Conservation (phyloP, 2,329 filamentous ascomycete genomes). For the Coniochaeta pulveracea region DNA sequence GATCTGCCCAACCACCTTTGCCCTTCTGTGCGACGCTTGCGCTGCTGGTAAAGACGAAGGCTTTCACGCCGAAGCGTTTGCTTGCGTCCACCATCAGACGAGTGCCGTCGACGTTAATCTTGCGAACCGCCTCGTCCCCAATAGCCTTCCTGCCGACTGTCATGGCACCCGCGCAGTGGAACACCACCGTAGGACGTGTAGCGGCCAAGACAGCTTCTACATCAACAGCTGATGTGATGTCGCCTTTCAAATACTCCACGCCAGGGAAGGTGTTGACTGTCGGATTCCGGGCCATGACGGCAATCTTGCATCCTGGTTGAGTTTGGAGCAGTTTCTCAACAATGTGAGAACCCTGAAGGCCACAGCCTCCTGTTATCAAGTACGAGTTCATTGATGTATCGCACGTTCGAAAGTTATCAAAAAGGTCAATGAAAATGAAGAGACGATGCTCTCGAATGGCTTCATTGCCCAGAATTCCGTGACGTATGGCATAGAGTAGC, state of each 20-base stretch:
- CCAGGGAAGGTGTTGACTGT: conserved; percentile 32
- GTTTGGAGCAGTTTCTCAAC: conserved; percentile 33
- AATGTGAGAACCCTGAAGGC: conserved; percentile 38
- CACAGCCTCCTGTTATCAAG: conserved; percentile 43
- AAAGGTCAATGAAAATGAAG: no score
- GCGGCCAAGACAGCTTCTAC: conserved; percentile 35
- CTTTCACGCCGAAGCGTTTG: conserved; percentile 31
- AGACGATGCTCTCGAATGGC: no score
- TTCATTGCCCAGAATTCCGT: no score
- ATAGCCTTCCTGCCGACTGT: conserved; percentile 6
- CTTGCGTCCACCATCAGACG: conserved; percentile 44
- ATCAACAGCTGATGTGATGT: conserved; percentile 33
- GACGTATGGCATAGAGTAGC: no score
- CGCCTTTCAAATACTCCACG: conserved; percentile 37
- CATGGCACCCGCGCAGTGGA: conserved; percentile 44
- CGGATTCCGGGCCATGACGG: conserved; percentile 35
- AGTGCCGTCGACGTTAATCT: conserved; percentile 54
- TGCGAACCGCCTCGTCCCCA: conserved; percentile 33
- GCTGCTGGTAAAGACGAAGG: conserved; percentile 54
- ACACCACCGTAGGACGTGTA: conserved; percentile 46
- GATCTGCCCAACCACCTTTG: conserved; percentile 35
- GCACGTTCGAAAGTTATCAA: no score
- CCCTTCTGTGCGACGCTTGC: conserved; percentile 48
- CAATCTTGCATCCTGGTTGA: conserved; percentile 21
- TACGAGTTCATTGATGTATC: no score